A percentile compares a stretch with the other conserved stretches of the same genome.
Evolutionary conservation across 2,329 filamentous ascomycete species (phyloP).

Genomic region (Phyllosticta ampelicida): DNA sequence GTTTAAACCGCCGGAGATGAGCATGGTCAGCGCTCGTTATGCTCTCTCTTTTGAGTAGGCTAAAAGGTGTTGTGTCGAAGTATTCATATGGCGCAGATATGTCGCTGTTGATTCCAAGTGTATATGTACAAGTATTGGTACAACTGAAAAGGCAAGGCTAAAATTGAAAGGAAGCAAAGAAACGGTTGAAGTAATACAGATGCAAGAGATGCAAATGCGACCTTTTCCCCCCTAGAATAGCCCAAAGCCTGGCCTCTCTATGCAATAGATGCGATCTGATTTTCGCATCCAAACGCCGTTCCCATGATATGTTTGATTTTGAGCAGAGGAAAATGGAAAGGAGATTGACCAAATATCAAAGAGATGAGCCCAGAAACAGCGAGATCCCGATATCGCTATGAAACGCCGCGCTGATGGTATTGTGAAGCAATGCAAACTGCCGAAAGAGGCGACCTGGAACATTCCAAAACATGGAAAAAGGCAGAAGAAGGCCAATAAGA

Average conservation of each 20-base stretch:
- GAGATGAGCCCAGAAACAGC: background rate
- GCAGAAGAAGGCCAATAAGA: no score
- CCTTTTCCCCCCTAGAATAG: background rate
- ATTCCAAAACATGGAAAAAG: background rate
- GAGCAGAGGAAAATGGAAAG: background rate
- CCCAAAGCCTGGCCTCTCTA: background rate
- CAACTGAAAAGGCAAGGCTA: background rate
- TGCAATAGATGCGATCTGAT: background rate
- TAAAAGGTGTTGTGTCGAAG: background rate
- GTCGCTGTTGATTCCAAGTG: background rate
- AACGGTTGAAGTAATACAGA: background rate
- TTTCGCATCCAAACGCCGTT: background rate
- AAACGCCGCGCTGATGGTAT: background rate
- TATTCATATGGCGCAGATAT: background rate
- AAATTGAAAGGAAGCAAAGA: background rate
- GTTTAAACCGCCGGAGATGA: background rate
- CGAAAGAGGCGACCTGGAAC: background rate
- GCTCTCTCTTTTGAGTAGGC: background rate
- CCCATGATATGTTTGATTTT: background rate
- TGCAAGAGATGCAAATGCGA: background rate
- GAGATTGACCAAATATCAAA: background rate
- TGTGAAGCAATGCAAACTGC: background rate
- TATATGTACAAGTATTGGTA: background rate
- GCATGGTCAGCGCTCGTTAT: background rate
- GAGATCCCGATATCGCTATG: background rate